These are phyloP conservation scores for Raphanus hybrid DNA, from an alignment of 441 rosid species.

Conservation along the genomic window DNA sequence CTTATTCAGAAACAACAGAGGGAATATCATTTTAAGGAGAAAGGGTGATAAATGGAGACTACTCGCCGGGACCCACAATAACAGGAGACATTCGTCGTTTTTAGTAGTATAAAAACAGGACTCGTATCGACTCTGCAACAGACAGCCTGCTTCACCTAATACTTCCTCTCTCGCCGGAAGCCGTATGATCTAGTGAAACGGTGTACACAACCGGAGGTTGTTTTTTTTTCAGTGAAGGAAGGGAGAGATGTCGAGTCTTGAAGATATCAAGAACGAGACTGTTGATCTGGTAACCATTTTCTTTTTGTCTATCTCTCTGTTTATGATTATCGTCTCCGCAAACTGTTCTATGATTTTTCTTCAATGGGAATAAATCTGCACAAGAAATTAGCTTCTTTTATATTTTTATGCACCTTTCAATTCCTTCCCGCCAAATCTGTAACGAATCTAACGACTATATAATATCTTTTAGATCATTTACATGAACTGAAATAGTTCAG, in stretches of 20 bases:
- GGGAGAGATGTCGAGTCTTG: slow-evolving; percentile 46
- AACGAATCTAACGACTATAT: not conserved
- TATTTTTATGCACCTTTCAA: too few species aligned
- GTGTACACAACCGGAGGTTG: slow-evolving; percentile 5
- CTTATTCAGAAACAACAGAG: too few species aligned
- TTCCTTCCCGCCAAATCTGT: not conserved
- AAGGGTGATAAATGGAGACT: slow-evolving; percentile 18
- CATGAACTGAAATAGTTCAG: not conserved
- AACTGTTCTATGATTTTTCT: slow-evolving; percentile 6
- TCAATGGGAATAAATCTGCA: slow-evolving; percentile 27
- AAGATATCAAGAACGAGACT: slow-evolving; percentile 49
- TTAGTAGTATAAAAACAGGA: slow-evolving; percentile 32
- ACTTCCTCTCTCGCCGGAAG: slow-evolving; percentile 17
- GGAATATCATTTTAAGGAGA: too few species aligned
- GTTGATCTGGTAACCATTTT: slow-evolving; percentile 46
- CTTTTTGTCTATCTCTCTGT: not conserved
- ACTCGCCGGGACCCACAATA: slow-evolving; percentile 20
- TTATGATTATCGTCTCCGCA: not conserved
- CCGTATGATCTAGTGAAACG: slow-evolving; percentile 37
- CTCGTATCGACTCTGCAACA: slow-evolving; percentile 30
- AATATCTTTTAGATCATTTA: not conserved
- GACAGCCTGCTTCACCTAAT: slow-evolving; percentile 22
- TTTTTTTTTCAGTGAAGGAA: slow-evolving; percentile 17
- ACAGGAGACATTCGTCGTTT: slow-evolving; percentile 28
- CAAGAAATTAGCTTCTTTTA: slow-evolving; percentile 12